phyloP scores from a whole-genome alignment of 2,329 filamentous ascomycete genomes.

The Sclerotinia trifoliorum region DNA sequence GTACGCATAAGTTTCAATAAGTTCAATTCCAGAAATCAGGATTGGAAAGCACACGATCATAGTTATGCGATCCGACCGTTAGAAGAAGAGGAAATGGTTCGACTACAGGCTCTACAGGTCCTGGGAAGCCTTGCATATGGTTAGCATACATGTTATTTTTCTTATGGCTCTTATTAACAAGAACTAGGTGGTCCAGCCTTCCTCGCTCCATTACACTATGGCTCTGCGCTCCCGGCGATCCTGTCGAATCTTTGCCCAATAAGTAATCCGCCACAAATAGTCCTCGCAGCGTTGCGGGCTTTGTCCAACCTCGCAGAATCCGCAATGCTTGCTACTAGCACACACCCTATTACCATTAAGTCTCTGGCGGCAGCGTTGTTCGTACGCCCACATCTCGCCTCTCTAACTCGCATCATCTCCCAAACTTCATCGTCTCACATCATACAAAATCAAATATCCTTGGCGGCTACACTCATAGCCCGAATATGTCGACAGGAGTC shows the following conservation, averaged over 20 bases:
- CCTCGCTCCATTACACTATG: constrained; percentile 69
- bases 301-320: constrained; percentile 71
- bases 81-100: constrained; percentile 64
- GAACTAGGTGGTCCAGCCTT: constrained; percentile 73
- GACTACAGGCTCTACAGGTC: constrained; percentile 80
- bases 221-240: constrained; percentile 66
- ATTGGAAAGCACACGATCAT: constrained; percentile 51
- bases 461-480: constrained; percentile 57
- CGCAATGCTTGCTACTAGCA: constrained; percentile 53
- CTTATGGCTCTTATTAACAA: constrained; percentile 25
- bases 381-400: constrained; percentile 57
- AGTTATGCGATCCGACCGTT: constrained; percentile 42
- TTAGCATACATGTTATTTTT: constrained; percentile 44
- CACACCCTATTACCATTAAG: constrained; percentile 48
- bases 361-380: constrained; percentile 66
- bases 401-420: constrained; percentile 64
- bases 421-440: constrained; percentile 53
- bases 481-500: constrained; percentile 64
- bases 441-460: constrained; percentile 60
- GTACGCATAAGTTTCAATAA: constrained; percentile 50
- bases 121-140: constrained; percentile 82
- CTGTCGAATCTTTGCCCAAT: constrained; percentile 66
- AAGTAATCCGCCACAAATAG: constrained; percentile 63
- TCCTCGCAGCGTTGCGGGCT: constrained; percentile 71
- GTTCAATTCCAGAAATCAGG: constrained; percentile 43